phyloP scores from a whole-genome alignment of 2,329 filamentous ascomycete species.

The Xylariomycetidae sp. region DNA sequence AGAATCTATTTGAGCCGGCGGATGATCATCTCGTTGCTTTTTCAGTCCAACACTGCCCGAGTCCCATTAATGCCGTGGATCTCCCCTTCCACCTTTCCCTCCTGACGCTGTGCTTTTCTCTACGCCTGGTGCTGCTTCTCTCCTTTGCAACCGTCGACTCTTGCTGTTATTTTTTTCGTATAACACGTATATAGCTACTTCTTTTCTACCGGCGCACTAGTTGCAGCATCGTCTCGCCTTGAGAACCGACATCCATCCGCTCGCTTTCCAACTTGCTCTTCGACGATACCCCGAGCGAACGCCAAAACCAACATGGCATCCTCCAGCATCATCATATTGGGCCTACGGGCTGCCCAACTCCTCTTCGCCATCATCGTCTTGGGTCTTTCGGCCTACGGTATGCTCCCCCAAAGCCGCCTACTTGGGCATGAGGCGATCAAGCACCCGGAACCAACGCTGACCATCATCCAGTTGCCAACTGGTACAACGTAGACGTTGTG shows the following conservation, averaged over 20 bases:
- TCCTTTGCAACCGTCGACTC: slow-evolving; percentile 17
- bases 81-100: slow-evolving; percentile 7
- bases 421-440: neutral
- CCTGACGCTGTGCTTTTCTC: slow-evolving; percentile 11
- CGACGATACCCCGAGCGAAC: slow-evolving; percentile 15
- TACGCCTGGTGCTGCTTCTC: slow-evolving; percentile 18
- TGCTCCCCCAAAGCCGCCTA: slow-evolving; percentile 8
- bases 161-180: slow-evolving; percentile 6
- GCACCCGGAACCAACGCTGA: slow-evolving; percentile 11
- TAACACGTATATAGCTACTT: slow-evolving; percentile 3
- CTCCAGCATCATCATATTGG: slow-evolving; percentile 29
- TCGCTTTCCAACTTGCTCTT: slow-evolving; percentile 24
- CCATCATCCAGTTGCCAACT: slow-evolving; percentile 45
- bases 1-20: too few relatives aligned
- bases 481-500: slow-evolving; percentile 51
- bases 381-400: slow-evolving; percentile 44
- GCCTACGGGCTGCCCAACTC: slow-evolving; percentile 40
- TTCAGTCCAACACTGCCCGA: slow-evolving; percentile 2
- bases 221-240: slow-evolving; percentile 16
- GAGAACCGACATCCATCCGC: slow-evolving; percentile 21
- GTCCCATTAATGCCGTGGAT: slow-evolving; percentile 20
- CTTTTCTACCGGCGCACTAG: slow-evolving; percentile 9
- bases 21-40: too few relatives aligned
- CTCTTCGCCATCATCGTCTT: slow-evolving; percentile 41
- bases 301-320: slow-evolving; percentile 32